Conservation (phyloP, 2,329 filamentous ascomycete species). For the Cercospora citrullina region DNA sequence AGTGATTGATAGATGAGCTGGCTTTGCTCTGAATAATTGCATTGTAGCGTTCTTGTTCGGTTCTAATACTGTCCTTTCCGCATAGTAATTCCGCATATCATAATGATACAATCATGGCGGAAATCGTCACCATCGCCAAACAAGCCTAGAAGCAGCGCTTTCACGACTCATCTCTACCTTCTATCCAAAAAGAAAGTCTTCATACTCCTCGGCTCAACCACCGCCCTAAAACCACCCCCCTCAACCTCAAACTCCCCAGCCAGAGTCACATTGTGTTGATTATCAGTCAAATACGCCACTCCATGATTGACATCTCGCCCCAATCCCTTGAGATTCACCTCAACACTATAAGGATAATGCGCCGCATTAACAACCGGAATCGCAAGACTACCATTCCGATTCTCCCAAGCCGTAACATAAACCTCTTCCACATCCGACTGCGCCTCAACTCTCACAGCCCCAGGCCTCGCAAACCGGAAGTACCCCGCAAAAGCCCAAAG, state of each 20-base stretch:
- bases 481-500: neutral
- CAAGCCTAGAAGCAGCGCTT: neutral
- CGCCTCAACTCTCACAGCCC: neutral
- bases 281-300: neutral
- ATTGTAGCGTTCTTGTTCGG: neutral
- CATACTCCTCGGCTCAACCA: neutral
- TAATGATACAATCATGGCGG: neutral
- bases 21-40: too few species aligned
- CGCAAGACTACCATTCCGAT: neutral
- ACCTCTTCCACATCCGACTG: neutral
- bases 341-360: neutral
- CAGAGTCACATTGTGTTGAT: neutral
- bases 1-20: too few species aligned
- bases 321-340: neutral
- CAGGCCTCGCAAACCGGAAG: neutral
- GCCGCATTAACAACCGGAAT: slow-evolving; percentile 1
- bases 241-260: neutral
- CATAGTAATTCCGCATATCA: neutral
- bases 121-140: neutral
- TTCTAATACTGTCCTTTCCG: neutral
- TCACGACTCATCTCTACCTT: neutral
- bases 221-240: neutral
- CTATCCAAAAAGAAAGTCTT: neutral
- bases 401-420: slow-evolving; percentile 2
- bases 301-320: neutral